A percentile compares a stretch with the other conserved stretches of the same genome.
Conservation (phyloP, 2,329 filamentous ascomycete species). For the Magnaporthiopsis incrustans region DNA sequence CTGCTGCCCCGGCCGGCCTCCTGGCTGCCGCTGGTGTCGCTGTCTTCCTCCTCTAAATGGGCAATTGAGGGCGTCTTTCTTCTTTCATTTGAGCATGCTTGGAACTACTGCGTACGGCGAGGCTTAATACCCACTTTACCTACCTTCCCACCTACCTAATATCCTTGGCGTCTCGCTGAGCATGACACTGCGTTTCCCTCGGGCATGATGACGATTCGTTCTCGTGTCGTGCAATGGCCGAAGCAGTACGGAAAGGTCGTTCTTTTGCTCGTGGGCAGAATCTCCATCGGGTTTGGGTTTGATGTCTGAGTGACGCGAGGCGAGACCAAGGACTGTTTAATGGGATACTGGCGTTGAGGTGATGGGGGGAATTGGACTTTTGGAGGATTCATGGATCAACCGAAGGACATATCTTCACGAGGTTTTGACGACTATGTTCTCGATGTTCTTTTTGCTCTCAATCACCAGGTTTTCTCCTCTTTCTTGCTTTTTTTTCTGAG, state of each 20-base stretch:
- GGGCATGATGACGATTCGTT: neutral
- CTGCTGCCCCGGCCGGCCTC: conserved; percentile 36
- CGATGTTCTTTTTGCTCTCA: conserved; percentile 7
- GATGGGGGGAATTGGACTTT: neutral
- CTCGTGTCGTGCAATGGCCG: neutral
- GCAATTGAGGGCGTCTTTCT: neutral
- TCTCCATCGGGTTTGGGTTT: neutral
- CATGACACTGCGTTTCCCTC: neutral
- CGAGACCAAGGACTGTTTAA: neutral
- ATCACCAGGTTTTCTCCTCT: neutral
- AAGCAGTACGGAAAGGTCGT: neutral
- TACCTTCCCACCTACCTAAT: conserved; percentile 3
- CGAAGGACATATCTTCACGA: conserved; percentile 5
- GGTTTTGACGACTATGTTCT: conserved; percentile 4
- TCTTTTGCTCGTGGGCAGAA: neutral
- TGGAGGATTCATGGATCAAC: conserved; percentile 7
- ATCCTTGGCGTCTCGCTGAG: neutral
- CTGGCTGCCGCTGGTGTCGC: conserved; percentile 42
- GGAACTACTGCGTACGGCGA: conserved; percentile 2
- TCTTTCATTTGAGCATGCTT: conserved; percentile 3
- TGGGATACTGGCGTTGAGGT: neutral
- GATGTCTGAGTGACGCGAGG: neutral
- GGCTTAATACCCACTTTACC: conserved; percentile 5
- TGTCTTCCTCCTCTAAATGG: conserved; percentile 37
- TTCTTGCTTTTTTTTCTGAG: neutral